These are phyloP conservation scores for Elongisporangium senticosum DNA, from an alignment of 352 stramenopile species.

Conservation along the genomic window DNA sequence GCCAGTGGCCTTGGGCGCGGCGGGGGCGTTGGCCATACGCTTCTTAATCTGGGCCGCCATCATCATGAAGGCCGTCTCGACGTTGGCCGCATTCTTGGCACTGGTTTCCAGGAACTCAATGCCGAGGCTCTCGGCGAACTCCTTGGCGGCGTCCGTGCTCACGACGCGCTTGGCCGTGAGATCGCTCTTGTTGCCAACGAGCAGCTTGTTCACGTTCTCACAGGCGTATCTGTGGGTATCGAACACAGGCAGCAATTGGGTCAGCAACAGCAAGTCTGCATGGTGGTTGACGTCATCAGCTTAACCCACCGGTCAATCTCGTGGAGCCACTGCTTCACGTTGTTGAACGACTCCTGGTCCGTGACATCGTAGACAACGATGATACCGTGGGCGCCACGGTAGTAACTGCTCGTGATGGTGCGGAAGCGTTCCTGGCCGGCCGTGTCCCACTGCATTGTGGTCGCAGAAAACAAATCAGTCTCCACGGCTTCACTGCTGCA, in stretches of 20 bases:
- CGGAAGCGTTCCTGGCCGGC: conserved; percentile 99
- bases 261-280: background rate
- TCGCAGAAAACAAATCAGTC: conserved; percentile 1
- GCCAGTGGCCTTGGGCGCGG: conserved; percentile 52
- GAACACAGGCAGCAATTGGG: conserved; percentile 1
- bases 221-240: conserved; percentile 87
- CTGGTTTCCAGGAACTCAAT: conserved; percentile 89
- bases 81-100: conserved; percentile 87
- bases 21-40: conserved; percentile 82
- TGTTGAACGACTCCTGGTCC: conserved; percentile 96
- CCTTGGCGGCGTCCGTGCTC: conserved; percentile 90
- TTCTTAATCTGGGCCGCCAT: conserved; percentile 92
- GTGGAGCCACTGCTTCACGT: conserved; percentile 98
- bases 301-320: conserved; percentile 74
- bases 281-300: background rate
- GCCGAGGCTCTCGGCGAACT: conserved; percentile 82
- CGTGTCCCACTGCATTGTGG: conserved; percentile 93
- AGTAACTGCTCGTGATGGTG: conserved; percentile 99
- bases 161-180: conserved; percentile 92
- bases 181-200: conserved; percentile 99
- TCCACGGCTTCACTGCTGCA: background rate
- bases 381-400: conserved; percentile 98
- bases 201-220: conserved; percentile 95
- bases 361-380: conserved; percentile 99
- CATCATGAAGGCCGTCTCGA: conserved; percentile 91